Percentiles rank a stretch among this genome's conserved stretches.
Evolutionary conservation across 1,139 yeast species (phyloP).

Genomic region (Pneumocystis carinii): DNA sequence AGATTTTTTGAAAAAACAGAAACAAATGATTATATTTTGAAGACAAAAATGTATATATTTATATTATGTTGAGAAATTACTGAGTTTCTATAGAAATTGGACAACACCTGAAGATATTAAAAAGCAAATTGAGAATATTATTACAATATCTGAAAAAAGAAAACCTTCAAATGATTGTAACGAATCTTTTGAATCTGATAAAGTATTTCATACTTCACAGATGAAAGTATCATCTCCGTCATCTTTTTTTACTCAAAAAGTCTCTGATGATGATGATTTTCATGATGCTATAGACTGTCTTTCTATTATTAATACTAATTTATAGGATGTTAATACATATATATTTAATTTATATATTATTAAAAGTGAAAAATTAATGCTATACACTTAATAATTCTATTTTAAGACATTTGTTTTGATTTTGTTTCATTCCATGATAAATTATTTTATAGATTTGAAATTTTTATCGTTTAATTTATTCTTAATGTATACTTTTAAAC

Average conservation of each 20-base stretch:
- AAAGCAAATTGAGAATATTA: background rate
- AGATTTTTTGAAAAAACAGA: slow-evolving; percentile 39
- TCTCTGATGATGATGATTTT: background rate
- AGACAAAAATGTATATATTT: background rate
- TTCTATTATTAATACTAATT: background rate
- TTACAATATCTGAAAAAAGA: background rate
- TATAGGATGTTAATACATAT: background rate
- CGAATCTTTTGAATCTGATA: background rate
- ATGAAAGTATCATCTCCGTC: background rate
- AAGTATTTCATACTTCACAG: background rate
- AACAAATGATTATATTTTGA: slow-evolving; percentile 19
- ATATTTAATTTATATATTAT: background rate
- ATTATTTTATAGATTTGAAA: background rate
- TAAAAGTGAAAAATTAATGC: background rate
- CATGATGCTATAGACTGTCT: background rate
- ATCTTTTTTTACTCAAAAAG: background rate
- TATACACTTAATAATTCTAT: background rate
- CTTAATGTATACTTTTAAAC: background rate
- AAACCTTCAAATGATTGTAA: background rate
- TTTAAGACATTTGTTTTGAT: background rate
- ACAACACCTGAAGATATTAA: background rate
- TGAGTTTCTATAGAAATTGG: background rate
- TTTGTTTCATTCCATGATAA: background rate
- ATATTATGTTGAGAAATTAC: background rate
- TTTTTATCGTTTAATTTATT: background rate